Base-by-base conservation (phyloP, 2,329 filamentous ascomycete genomes). In the Apiospora marii region DNA sequence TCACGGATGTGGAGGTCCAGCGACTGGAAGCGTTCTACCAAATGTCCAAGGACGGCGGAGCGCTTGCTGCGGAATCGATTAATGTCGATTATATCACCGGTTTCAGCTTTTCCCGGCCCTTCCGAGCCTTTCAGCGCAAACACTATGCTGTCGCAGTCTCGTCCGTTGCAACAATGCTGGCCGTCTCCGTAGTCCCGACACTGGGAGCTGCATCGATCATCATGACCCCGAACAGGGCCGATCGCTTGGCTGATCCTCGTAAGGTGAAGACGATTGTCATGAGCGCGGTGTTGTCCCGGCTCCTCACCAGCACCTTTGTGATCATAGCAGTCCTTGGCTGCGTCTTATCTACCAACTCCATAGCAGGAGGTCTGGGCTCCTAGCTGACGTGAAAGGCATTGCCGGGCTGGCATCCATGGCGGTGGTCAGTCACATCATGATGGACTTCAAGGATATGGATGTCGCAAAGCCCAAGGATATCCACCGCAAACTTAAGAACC, bases 381-480 rank as follows among this genome's bases (percentile, higher is more conserved):
- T 90, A 3, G 89, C 89, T 7, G 91, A 94, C 78, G 92, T 93
- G 8, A 91, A 90, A 75, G 92, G 92, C 7, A 93, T 94, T 70
- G 92, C 92, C 1, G 92, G 92, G 1, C 86, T 94, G 49, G 92
- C 92, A 7, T 90, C 92, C 72, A 94, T 94, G 92, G 92, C 92
- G 13, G 92, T 93, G 3, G 89, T 90, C 74, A 91, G 88, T 74
- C 92, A 94, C 75, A 93, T 94, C 79, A 83, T 94, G 74, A 91
- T 90, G 81, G 92, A 94, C 78, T 94, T 94, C 78, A 90, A 90
- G 74, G 91, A 91, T 72, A 89, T 93, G 82, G 92, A 94, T 78
- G 89, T 90, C 0, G 91, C 90, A 10, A 89, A 87, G 5, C 89
- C 92, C 71, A 84, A 89, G 68, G 88, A 91, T 70, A 94, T 94